phyloP scores from a whole-genome alignment of 192 early-diverging fungal genomes.

The Borealophlyctis nickersoniae region DNA sequence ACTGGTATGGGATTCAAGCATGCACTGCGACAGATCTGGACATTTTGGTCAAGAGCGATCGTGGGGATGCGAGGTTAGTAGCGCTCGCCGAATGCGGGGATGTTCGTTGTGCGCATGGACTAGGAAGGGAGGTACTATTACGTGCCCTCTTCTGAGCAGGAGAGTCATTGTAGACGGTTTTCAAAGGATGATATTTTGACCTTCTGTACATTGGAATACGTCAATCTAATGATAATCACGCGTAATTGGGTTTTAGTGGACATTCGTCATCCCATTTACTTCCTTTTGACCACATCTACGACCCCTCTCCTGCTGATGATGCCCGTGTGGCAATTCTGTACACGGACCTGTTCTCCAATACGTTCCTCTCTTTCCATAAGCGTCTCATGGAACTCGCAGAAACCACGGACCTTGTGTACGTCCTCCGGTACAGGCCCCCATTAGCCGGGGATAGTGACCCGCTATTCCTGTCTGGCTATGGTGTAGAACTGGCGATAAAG shows the following conservation, averaged over 20 bases:
- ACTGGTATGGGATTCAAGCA: conserved; percentile 66
- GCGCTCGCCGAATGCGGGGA: too few species aligned
- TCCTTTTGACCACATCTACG: conserved; percentile 62
- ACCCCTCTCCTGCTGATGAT: conserved; percentile 11
- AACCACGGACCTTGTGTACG: conserved; percentile 51
- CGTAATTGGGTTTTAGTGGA: not conserved
- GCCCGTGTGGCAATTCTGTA: conserved; percentile 65
- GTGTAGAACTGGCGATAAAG: conserved; percentile 91
- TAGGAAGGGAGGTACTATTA: too few species aligned
- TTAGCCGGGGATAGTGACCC: not conserved
- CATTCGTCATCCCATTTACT: conserved; percentile 20
- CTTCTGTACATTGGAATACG: too few species aligned
- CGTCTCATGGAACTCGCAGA: conserved; percentile 49
- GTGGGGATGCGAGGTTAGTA: conserved; percentile 3
- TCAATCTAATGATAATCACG: conserved; percentile 32
- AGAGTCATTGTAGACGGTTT: too few species aligned
- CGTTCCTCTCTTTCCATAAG: conserved; percentile 59
- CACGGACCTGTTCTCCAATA: conserved; percentile 59
- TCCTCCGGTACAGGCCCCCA: conserved; percentile 68
- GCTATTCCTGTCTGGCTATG: conserved; percentile 79
- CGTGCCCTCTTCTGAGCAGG: too few species aligned
- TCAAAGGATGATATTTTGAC: too few species aligned
- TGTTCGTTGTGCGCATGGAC: too few species aligned
- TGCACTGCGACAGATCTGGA: conserved; percentile 53
- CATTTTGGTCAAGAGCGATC: conserved; percentile 26